These are phyloP conservation scores for Conticribra weissflogii DNA, from an alignment of 108 stramenopile genomes.

Conservation along the genomic window DNA sequence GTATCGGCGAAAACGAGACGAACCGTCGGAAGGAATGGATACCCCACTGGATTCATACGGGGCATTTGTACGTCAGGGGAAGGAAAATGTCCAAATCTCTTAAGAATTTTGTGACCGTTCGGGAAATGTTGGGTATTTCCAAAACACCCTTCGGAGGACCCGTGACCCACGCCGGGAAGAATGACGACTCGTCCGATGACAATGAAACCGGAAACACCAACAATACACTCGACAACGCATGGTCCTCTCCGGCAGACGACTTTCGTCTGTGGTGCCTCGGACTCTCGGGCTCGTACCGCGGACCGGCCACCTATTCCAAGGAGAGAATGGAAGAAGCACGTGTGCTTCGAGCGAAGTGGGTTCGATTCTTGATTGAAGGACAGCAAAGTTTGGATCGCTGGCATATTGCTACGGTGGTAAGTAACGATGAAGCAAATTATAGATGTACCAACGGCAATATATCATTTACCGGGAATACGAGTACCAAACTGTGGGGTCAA, in stretches of 20 bases:
- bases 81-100: conserved; percentile 98
- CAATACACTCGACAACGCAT: conserved; percentile 8
- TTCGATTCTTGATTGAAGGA: conserved; percentile 70
- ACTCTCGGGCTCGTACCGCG: conserved; percentile 78
- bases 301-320: conserved; percentile 71
- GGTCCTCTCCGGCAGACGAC: conserved; percentile 75
- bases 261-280: conserved; percentile 90
- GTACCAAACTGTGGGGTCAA: conserved; percentile 50
- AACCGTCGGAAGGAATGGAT: conserved; percentile 78
- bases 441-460: no score
- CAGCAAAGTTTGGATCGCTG: conserved; percentile 52
- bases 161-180: not conserved
- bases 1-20: not conserved
- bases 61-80: conserved; percentile 97
- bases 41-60: conserved; percentile 97
- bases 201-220: not conserved
- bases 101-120: conserved; percentile 96
- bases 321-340: conserved; percentile 68
- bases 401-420: conserved; percentile 6
- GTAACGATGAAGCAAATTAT: not conserved
- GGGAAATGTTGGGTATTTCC: conserved; percentile 54
- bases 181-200: not conserved
- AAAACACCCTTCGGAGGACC: not conserved
- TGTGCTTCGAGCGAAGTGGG: conserved; percentile 55
- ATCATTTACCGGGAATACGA: no score